Conservation (phyloP, 1,139 yeast species). For the Saccharomyces hybrid region DNA sequence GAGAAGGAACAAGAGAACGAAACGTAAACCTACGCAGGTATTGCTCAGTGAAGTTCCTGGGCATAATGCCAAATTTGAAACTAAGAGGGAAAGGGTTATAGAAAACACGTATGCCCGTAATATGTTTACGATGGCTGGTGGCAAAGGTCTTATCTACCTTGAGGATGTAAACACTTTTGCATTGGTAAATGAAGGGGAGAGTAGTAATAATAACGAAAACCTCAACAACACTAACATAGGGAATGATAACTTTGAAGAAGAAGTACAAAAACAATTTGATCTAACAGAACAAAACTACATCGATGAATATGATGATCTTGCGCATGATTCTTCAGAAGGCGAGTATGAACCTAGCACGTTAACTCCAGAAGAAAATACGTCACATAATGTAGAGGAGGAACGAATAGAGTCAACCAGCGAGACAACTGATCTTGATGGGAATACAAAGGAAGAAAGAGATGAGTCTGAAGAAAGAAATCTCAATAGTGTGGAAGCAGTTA, state of each 20-base stretch:
- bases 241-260: constrained; percentile 1
- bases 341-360: neutral
- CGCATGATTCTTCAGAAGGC: constrained; percentile 1
- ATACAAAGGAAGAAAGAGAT: neutral
- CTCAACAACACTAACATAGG: neutral
- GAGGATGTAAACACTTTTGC: constrained; percentile 16
- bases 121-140: constrained; percentile 16
- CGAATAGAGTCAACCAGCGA: neutral
- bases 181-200: constrained; percentile 4
- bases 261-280: constrained; percentile 6
- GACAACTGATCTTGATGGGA: neutral
- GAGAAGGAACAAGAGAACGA: constrained; percentile 12
- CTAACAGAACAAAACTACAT: neutral
- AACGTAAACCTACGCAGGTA: constrained; percentile 19
- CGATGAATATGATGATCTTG: neutral
- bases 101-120: constrained; percentile 17
- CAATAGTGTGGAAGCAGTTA: too few relatives aligned
- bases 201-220: neutral
- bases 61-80: constrained; percentile 13
- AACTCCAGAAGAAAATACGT: neutral
- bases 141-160: constrained; percentile 18
- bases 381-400: neutral
- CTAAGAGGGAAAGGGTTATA: constrained; percentile 17
- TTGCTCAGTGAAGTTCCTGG: constrained; percentile 12
- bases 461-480: neutral